Conservation (phyloP, 164 flowering plant genomes). For the Vitis riparia region DNA sequence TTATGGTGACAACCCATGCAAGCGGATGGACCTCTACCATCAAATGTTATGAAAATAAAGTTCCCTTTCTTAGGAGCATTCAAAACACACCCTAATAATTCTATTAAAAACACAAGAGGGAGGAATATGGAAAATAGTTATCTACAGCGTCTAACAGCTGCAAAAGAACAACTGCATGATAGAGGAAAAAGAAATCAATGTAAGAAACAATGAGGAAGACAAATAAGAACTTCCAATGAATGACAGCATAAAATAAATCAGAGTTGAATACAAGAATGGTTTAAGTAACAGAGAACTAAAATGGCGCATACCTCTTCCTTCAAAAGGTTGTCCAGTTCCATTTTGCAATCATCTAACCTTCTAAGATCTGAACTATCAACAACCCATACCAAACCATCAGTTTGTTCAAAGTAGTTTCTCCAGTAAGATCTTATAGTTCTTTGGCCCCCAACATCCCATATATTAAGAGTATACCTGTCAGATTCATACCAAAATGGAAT, state of each 20-base stretch:
- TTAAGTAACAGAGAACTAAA: not conserved
- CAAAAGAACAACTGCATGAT: not conserved
- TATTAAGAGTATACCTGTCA: slow-evolving; percentile 82
- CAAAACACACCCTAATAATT: not conserved
- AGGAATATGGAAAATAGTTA: too few relatives aligned
- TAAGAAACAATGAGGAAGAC: not conserved
- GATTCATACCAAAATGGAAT: slow-evolving; percentile 3
- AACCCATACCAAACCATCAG: slow-evolving; percentile 98
- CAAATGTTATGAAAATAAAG: not conserved
- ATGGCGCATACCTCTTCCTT: slow-evolving; percentile 82
- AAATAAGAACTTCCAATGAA: too few relatives aligned
- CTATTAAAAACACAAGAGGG: too few relatives aligned
- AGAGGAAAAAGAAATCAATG: not conserved
- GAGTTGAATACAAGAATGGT: not conserved
- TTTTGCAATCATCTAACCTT: slow-evolving; percentile 84
- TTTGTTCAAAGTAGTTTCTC: slow-evolving; percentile 99
- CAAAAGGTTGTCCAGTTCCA: slow-evolving; percentile 91
- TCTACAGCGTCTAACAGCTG: too few relatives aligned
- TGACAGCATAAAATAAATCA: not conserved
- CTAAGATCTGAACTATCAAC: slow-evolving; percentile 98
- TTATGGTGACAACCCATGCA: not conserved
- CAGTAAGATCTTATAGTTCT: slow-evolving; percentile 93
- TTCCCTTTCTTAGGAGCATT: not conserved
- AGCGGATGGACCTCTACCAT: not conserved
- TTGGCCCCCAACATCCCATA: slow-evolving; percentile 99